phyloP scores from a whole-genome alignment of 768 basidiomycete genomes.

The Mycena maculata region DNA sequence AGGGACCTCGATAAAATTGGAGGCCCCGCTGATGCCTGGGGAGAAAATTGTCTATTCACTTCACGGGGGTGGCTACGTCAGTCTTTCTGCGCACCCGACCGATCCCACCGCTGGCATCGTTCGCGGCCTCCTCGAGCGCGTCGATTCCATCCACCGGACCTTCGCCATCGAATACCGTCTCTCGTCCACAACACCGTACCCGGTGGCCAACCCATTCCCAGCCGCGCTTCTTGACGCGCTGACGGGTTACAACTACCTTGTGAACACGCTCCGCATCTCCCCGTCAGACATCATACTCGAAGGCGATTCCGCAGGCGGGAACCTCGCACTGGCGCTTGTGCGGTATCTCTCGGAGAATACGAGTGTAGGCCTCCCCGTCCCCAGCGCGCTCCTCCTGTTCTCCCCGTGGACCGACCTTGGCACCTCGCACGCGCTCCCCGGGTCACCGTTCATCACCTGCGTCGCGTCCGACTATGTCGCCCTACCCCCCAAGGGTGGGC shows the following conservation, averaged over 20 bases:
- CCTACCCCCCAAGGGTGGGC: conserved; percentile 33
- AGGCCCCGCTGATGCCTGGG: conserved; percentile 54
- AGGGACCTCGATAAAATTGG: conserved; percentile 48
- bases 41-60: conserved; percentile 71
- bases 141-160: conserved; percentile 56
- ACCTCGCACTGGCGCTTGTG: conserved; percentile 72
- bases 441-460: conserved; percentile 51
- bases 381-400: conserved; percentile 62
- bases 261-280: conserved; percentile 64
- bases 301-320: conserved; percentile 85
- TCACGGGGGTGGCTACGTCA: conserved; percentile 73
- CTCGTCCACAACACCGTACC: conserved; percentile 56
- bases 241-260: conserved; percentile 79
- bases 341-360: conserved; percentile 69
- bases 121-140: conserved; percentile 59
- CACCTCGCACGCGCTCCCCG: conserved; percentile 50
- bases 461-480: conserved; percentile 52
- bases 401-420: conserved; percentile 70
- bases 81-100: conserved; percentile 67
- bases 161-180: conserved; percentile 82
- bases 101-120: conserved; percentile 59
- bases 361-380: conserved; percentile 54
- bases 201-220: conserved; percentile 72
- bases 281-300: conserved; percentile 71
- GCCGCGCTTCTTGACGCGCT: conserved; percentile 80